Evolutionary conservation across 768 basidiomycete species (phyloP), one percentile per base, ranked within the genome.

Genomic region (Psilocybe tampanensis): DNA sequence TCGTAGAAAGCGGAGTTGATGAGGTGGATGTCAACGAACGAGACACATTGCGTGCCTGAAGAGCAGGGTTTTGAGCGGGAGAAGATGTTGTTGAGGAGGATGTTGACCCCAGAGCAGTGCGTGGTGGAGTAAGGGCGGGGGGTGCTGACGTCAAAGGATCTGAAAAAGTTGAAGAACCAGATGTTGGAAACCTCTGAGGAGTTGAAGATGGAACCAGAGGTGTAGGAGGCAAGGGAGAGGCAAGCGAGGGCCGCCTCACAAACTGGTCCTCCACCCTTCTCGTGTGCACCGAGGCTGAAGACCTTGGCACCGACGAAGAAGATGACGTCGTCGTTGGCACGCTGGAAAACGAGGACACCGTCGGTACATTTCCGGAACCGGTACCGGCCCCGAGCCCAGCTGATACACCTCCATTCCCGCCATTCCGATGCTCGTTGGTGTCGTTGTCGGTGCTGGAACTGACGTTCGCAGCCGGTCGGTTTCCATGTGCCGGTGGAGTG

Each of bases 191-290:
- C 44, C 44, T 41, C 56, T 22, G 53, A 21, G 42, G 50, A 41
- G 17, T 54, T 6, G 56, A 45, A 0, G 60, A 51, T 23, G 64
- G 64, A 1, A 63, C 58, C 9, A 66, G 47, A 3, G 64, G 62
- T 6, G 60, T 60, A 8, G 60, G 55, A 0, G 64, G 64, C 2
- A 56, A 45, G 4, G 64, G 64, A 1, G 64, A 66, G 1, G 64
- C 62, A 11, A 66, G 54, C 0, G 64, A 66, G 2, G 64, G 64
- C 8, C 53, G 29, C 34, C 34, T 33, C 0, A 23, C 51, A 43
- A 24, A 24, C 32, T 39, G 12, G n/a, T 39, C n/a, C 7, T 13
- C n/a, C 7, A 39, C n/a, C 6, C 12, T 5, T 39, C n/a, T 39
- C n/a, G 36, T 5, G 36, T 39, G 36, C 36, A 8, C 8, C 8